A percentile compares a stretch with the other conserved stretches of the same genome.
Conservation (phyloP, 768 basidiomycete genomes). For the Lepiota brunneoincarnata region DNA sequence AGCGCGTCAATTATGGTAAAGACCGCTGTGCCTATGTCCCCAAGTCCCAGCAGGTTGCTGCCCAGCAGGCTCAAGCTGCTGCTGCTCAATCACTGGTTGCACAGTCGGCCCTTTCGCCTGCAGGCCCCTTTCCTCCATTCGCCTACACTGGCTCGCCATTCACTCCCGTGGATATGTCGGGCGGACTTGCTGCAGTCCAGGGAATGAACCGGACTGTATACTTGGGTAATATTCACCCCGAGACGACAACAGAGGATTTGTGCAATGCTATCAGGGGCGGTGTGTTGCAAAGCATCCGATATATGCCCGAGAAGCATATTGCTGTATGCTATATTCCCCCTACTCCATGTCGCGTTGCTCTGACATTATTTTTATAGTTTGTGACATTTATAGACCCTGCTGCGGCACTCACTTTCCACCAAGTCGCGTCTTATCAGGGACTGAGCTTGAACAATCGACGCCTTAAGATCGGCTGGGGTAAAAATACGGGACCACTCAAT, state of each 20-base stretch:
- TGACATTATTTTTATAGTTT: constrained; percentile 51
- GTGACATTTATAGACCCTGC: constrained; percentile 95
- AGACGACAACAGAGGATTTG: constrained; percentile 91
- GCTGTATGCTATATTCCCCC: constrained; percentile 55
- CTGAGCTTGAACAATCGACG: constrained; percentile 90
- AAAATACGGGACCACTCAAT: constrained; percentile 85
- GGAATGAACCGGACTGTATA: constrained; percentile 91
- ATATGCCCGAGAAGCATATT: constrained; percentile 97
- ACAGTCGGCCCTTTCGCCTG: constrained; percentile 44
- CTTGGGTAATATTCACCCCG: constrained; percentile 94
- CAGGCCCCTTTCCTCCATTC: constrained; percentile 43
- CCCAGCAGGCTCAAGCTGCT: constrained; percentile 84
- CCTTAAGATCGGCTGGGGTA: constrained; percentile 98
- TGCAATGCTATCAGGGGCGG: constrained; percentile 98
- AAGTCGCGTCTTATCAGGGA: constrained; percentile 86
- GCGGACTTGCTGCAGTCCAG: constrained; percentile 33
- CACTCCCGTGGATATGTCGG: constrained; percentile 33
- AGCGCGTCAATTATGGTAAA: constrained; percentile 97
- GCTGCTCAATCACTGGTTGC: constrained; percentile 71
- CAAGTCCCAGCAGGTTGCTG: constrained; percentile 89
- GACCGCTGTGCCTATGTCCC: constrained; percentile 98
- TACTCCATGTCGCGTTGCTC: background rate
- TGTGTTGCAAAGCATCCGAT: constrained; percentile 90
- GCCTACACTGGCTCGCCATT: constrained; percentile 42
- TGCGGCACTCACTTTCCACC: constrained; percentile 92